phyloP scores from a whole-genome alignment of 495 filamentous ascomycete species.

The Parmelia sp. region DNA sequence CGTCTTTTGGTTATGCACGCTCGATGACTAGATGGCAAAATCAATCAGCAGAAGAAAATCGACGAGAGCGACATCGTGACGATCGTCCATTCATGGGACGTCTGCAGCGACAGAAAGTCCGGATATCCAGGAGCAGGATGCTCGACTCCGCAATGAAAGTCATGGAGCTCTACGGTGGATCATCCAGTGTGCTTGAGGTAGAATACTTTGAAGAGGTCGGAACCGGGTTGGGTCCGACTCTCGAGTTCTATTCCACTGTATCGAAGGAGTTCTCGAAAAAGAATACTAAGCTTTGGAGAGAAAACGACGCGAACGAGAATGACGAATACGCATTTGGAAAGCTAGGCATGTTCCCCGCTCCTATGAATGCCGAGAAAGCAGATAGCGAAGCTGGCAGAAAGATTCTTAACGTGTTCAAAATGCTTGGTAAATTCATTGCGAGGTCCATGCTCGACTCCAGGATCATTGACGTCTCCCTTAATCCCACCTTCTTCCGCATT shows the following conservation, averaged over 20 bases:
- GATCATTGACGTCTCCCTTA: conserved; percentile 97
- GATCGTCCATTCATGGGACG: conserved; percentile 89
- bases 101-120: conserved; percentile 92
- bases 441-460: conserved; percentile 97
- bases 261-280: conserved; percentile 97
- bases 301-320: conserved; percentile 68
- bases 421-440: conserved; percentile 95
- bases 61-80: conserved; percentile 76
- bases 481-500: conserved; percentile 95
- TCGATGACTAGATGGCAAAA: conserved; percentile 98
- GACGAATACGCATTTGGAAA: conserved; percentile 83
- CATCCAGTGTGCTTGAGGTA: conserved; percentile 90
- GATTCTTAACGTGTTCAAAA: conserved; percentile 80
- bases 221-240: conserved; percentile 89
- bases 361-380: conserved; percentile 74
- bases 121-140: conserved; percentile 86
- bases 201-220: conserved; percentile 99
- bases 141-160: conserved; percentile 96
- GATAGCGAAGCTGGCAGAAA: conserved; percentile 70
- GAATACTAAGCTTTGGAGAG: conserved; percentile 93
- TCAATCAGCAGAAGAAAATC: conserved; percentile 68
- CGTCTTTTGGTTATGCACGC: conserved; percentile 94
- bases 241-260: conserved; percentile 97
- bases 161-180: conserved; percentile 98
- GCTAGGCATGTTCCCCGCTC: conserved; percentile 85